Conservation (phyloP, 2,329 filamentous ascomycete genomes). For the Diaporthe caulivora region DNA sequence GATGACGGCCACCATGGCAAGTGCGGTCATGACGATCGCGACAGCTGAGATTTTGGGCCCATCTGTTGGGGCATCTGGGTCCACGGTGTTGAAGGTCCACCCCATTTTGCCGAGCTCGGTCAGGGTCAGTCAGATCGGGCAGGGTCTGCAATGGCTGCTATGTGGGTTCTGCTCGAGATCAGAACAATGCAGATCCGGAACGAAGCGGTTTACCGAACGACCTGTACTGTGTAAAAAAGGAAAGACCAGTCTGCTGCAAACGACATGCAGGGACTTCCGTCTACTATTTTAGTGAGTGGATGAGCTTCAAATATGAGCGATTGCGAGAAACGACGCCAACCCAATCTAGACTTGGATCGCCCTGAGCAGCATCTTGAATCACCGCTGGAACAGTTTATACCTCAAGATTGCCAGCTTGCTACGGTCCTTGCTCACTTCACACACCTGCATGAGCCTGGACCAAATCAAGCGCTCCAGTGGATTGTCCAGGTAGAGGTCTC, state of each 20-base stretch:
- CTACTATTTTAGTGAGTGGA: slow-evolving; percentile 6
- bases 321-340: neutral
- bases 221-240: slow-evolving; percentile 1
- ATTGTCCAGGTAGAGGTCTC: slow-evolving; percentile 8
- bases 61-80: slow-evolving; percentile 49
- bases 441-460: slow-evolving; percentile 21
- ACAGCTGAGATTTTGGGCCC: slow-evolving; percentile 50
- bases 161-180: slow-evolving; percentile 21
- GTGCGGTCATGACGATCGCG: slow-evolving; percentile 45
- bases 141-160: neutral
- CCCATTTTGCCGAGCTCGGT: slow-evolving; percentile 45
- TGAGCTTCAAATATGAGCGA: slow-evolving; percentile 19
- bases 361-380: slow-evolving; percentile 23
- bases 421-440: slow-evolving; percentile 11
- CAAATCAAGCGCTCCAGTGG: neutral
- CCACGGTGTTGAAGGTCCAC: slow-evolving; percentile 53
- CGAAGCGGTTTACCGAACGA: slow-evolving; percentile 11
- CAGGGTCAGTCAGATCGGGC: neutral
- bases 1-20: slow-evolving; percentile 49
- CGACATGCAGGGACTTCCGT: neutral
- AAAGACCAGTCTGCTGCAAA: neutral
- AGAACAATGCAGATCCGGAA: slow-evolving; percentile 8
- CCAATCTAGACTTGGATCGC: slow-evolving; percentile 20
- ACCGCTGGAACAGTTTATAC: slow-evolving; percentile 28
- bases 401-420: slow-evolving; percentile 28